These are phyloP conservation scores for Paramecium sexaurelia DNA, from an alignment of 73 alveolate species.

Conservation along the genomic window DNA sequence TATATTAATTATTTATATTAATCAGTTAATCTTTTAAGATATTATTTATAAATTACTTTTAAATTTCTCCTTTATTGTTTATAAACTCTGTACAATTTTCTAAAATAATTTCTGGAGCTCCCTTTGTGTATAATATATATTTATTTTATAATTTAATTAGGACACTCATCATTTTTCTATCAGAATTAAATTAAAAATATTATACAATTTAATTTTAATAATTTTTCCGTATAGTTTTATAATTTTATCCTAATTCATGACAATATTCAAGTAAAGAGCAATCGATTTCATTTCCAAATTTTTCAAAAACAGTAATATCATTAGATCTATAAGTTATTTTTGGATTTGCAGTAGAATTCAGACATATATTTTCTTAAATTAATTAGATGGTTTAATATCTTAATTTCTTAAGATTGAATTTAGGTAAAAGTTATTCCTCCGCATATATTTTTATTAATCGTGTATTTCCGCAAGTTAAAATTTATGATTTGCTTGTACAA, in stretches of 20 bases:
- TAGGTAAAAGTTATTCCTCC: constrained; percentile 75
- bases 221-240: background rate
- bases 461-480: constrained; percentile 92
- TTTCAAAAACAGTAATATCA: constrained; percentile 61
- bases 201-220: constrained; percentile 48
- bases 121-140: constrained; percentile 75
- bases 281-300: constrained; percentile 79
- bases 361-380: constrained; percentile 5
- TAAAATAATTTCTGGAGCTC: constrained; percentile 90
- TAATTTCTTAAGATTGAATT: constrained; percentile 3
- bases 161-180: constrained; percentile 91
- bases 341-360: constrained; percentile 31
- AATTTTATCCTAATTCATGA: constrained; percentile 43
- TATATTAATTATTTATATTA: constrained; percentile 63
- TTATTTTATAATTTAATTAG: constrained; percentile 59
- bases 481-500: constrained; percentile 93
- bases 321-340: background rate
- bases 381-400: background rate
- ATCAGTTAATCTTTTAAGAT: constrained; percentile 58
- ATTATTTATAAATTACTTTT: background rate
- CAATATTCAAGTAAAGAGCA: constrained; percentile 71
- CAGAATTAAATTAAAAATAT: constrained; percentile 87
- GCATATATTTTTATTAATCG: constrained; percentile 79
- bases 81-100: constrained; percentile 74
- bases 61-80: constrained; percentile 71